phyloP scores from a whole-genome alignment of 495 filamentous ascomycete genomes.

The Aspergillus coremiiformis region DNA sequence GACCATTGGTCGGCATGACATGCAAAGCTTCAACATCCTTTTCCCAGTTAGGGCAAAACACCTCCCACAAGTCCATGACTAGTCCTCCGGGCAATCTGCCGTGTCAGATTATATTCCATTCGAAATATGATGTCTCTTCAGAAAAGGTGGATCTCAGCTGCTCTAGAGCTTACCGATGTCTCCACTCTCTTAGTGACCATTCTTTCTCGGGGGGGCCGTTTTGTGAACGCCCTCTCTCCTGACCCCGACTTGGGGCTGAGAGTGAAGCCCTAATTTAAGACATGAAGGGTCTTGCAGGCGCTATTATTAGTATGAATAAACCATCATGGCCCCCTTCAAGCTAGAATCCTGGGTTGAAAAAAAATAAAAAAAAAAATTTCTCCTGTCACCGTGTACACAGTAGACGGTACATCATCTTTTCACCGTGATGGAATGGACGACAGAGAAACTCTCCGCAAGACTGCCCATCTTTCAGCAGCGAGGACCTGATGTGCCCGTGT shows the following conservation, averaged over 20 bases:
- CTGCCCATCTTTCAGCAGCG: conserved; percentile 14
- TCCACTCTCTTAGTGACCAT: no score
- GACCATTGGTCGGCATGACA: neutral
- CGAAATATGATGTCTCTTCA: neutral
- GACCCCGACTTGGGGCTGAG: neutral
- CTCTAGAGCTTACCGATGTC: neutral
- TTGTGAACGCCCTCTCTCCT: no score
- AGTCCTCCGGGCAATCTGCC: neutral
- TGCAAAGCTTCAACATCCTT: neutral
- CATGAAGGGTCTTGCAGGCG: neutral
- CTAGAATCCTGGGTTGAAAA: no score
- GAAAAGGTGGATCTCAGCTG: neutral
- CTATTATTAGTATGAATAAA: neutral
- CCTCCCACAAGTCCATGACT: neutral
- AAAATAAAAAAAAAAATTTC: no score
- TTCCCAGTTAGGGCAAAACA: neutral
- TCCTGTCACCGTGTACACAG: neutral
- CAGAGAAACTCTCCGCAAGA: conserved; percentile 12
- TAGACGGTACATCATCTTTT: conserved; percentile 5
- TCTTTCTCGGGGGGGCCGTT: no score
- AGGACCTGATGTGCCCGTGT: conserved; percentile 18
- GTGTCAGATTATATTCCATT: neutral
- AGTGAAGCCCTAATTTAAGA: neutral
- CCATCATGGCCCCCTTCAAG: neutral
- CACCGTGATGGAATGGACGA: conserved; percentile 1